Base-by-base conservation (phyloP, 106 monocot species). In the Xerophyta viscosa region DNA sequence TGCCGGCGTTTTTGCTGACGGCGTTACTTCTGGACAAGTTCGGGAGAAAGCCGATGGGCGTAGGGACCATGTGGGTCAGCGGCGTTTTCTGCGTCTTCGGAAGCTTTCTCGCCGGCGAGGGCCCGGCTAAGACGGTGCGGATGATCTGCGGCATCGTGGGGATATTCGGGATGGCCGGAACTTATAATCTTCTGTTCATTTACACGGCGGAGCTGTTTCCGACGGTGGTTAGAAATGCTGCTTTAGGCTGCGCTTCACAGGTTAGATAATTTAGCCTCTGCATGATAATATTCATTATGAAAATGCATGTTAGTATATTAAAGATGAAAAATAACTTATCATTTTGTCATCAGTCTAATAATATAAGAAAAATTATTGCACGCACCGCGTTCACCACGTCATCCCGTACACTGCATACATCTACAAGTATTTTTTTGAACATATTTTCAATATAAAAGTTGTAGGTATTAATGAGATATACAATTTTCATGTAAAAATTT, bases 81-180 rank as follows among this genome's bases (percentile, higher is more conserved):
- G 93, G 81, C 0, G 49, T 22, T 8, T 75, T 68, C 51, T 94
- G 93, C 61, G 24, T 63, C 1, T 31, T 52, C 0, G 93, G 77
- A 1, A 57, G 62, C 29, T 24, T 59, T 26, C 8, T 76, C 0
- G 48, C 9, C 15, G 65, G 9, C 56, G 28, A 7, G 64, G 76
- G 61, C 13, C 15, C 9, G 31, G 45, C 45, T 64, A 59, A 33
- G 60, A 41, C 30, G 8, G 22, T 67, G 27, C 55, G 78, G 33
- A 65, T 78, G 77, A 77, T n/a, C 2, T 80, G 80, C 25, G 84
- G 88, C 7, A 37, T 94, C 18, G 11, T 88, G 20, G 93, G 88
- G 6, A 94, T 94, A 1, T 94, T 88, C 44, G 80, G 84, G 21
- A 71, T 84, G 84, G 75, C 88, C n/a, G 88, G 80, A 30, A 94